phyloP scores from a whole-genome alignment of 192 early-diverging fungal species.

The Dissophora ornata region DNA sequence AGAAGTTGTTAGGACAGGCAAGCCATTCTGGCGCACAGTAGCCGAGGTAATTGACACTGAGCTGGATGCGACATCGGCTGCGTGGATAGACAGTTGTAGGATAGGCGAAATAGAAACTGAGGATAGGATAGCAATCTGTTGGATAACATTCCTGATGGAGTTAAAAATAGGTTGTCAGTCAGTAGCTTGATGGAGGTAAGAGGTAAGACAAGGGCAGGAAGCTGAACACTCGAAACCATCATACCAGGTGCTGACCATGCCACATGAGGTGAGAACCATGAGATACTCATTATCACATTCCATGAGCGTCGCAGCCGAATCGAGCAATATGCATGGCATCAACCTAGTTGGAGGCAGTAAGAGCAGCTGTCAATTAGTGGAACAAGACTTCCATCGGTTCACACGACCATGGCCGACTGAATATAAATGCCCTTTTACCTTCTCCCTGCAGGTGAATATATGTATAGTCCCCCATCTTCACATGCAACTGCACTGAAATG shows the following conservation, averaged over 20 bases:
- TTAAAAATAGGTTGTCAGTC: too few relatives aligned
- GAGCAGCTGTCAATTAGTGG: neutral
- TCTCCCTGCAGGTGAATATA: slow-evolving; percentile 77
- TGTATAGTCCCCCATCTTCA: slow-evolving; percentile 71
- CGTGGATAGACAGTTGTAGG: slow-evolving; percentile 57
- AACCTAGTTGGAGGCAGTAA: slow-evolving; percentile 57
- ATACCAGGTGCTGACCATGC: slow-evolving; percentile 76
- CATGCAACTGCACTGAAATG: slow-evolving; percentile 71
- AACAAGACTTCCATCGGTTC: too few relatives aligned
- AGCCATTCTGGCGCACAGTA: slow-evolving; percentile 68
- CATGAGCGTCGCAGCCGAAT: slow-evolving; percentile 70
- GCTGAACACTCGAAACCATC: too few relatives aligned
- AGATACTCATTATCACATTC: slow-evolving; percentile 68
- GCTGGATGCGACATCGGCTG: slow-evolving; percentile 32
- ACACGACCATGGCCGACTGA: too few relatives aligned
- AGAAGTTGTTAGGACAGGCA: slow-evolving; percentile 73
- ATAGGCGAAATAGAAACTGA: slow-evolving; percentile 75
- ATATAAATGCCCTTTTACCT: too few relatives aligned
- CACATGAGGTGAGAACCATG: slow-evolving; percentile 72
- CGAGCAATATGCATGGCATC: slow-evolving; percentile 72
- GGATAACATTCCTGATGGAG: slow-evolving; percentile 70
- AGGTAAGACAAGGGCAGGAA: too few relatives aligned
- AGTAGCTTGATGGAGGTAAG: too few relatives aligned
- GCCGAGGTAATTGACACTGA: slow-evolving; percentile 66
- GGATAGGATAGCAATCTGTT: slow-evolving; percentile 60